Conservation (phyloP, 345 rosid species). For the Turritis glabra region DNA sequence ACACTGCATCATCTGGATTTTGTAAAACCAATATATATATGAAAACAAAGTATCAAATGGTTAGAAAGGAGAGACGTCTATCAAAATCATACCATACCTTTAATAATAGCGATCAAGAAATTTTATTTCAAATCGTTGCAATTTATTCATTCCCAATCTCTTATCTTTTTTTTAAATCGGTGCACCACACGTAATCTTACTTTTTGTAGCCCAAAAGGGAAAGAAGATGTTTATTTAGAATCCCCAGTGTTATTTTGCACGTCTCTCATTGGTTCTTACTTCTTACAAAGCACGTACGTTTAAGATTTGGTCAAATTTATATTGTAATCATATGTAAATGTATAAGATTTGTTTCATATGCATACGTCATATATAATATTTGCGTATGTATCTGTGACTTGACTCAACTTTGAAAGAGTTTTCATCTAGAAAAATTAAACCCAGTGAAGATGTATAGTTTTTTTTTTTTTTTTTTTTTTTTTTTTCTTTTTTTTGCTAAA, state of each 20-base stretch:
- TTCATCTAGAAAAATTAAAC: not conserved
- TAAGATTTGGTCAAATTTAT: constrained; percentile 27
- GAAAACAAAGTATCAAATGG: not conserved
- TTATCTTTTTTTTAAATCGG: not conserved
- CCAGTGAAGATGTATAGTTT: not conserved
- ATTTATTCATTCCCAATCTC: not conserved
- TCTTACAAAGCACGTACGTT: constrained; percentile 22
- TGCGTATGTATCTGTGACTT: not conserved
- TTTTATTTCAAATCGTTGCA: not conserved
- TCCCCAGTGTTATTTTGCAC: constrained; percentile 2
- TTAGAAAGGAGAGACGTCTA: not conserved
- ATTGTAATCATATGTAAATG: not conserved
- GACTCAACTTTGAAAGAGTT: constrained; percentile 6
- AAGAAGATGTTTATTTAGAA: constrained; percentile 2
- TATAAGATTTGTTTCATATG: not conserved
- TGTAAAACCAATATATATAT: not conserved
- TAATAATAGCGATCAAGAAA: not conserved
- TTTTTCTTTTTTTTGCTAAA: no score
- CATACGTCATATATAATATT: not conserved
- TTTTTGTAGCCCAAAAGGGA: constrained; percentile 17
- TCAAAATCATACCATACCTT: not conserved
- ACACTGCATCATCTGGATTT: not conserved
- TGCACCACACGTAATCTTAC: constrained; percentile 35
- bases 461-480: no score
- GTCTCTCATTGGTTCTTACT: constrained; percentile 25